Base-by-base conservation (phyloP, 495 filamentous ascomycete species). In the Cairneyella variabilis region DNA sequence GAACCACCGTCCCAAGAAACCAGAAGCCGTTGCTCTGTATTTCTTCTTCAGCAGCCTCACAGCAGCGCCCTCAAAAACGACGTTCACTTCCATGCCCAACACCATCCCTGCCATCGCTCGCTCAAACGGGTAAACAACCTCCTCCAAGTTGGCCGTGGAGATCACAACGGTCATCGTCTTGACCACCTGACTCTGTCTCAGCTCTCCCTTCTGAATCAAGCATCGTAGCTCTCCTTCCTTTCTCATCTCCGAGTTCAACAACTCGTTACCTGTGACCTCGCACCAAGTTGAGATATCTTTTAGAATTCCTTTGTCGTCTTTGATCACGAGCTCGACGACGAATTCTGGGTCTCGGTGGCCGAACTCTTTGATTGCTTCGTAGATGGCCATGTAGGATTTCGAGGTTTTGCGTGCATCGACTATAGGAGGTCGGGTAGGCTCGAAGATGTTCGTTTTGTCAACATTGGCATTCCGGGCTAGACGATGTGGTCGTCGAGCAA, bases 11-110 rank as follows among this genome's bases (percentile, higher is more conserved):
- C 50, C 39, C 25, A 14, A 44, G 2, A 43, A 30, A 12, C 39
- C 50, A 4, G 50, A 53, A 16, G 37, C 16, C 6, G 14, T 30
- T 8, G 27, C 39, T 27, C 41, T 3, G 27, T 53, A 45, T 23
- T 26, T 40, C 18, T 28, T 34, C 28, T 42, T 36, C 30, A 53
- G 17, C 17, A 53, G 12, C 25, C 18, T 41, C 3, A 52, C 38
- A 2, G 37, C 49, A 2, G 37, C 9, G 2, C 37, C 49, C 27
- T 42, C 49, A 32, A 52, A 44, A 17, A 26, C 14, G 1, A 42
- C 21, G 43, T 52, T 28, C 14, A 52, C 49, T n/a, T 18, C 14
- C 49, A 52, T 52, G 18, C 49, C 49, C 38, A 43, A 12, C 9
- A 52, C 49, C 14, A 38, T 38, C 1, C 37, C 49, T 9, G 18